Evolutionary conservation across 495 filamentous ascomycete species (phyloP).

Genomic region (Hypoxylon perforatum): DNA sequence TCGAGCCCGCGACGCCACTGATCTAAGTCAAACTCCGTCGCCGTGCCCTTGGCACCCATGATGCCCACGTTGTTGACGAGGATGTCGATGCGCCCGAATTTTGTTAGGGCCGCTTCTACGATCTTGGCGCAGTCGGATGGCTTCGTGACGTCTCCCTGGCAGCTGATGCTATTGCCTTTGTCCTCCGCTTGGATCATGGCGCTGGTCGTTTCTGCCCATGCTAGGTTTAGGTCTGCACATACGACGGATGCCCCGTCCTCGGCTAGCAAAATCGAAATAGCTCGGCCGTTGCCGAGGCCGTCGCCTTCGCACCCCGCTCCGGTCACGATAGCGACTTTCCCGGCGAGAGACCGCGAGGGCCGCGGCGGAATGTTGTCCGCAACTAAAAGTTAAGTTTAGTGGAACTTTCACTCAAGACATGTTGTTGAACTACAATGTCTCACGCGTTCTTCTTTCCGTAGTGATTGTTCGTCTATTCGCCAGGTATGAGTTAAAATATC

Average conservation of each 20-base stretch:
- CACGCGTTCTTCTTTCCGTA: constrained; percentile 27
- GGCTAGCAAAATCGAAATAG: constrained; percentile 67
- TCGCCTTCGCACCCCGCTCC: constrained; percentile 65
- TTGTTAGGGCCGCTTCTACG: constrained; percentile 51
- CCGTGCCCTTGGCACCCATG: constrained; percentile 62
- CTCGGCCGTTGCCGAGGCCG: constrained; percentile 69
- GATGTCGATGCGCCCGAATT: constrained; percentile 65
- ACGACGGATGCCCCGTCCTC: constrained; percentile 65
- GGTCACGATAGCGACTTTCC: constrained; percentile 68
- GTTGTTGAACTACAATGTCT: neutral
- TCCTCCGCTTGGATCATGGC: constrained; percentile 53
- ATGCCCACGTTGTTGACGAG: constrained; percentile 69
- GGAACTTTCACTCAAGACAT: neutral
- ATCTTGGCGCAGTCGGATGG: constrained; percentile 57
- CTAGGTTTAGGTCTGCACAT: constrained; percentile 62
- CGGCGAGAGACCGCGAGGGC: constrained; percentile 48
- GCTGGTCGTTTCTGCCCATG: constrained; percentile 60
- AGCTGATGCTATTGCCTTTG: constrained; percentile 50
- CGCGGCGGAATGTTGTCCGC: constrained; percentile 33
- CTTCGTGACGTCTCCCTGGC: constrained; percentile 61
- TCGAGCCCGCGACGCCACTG: constrained; percentile 64
- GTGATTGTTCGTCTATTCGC: constrained; percentile 3
- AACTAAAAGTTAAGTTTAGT: constrained; percentile 22
- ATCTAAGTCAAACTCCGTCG: constrained; percentile 64
- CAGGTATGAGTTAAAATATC: no score